Conservation (phyloP, 1,284 basidiomycete genomes). For the Rhodotorula sp. region DNA sequence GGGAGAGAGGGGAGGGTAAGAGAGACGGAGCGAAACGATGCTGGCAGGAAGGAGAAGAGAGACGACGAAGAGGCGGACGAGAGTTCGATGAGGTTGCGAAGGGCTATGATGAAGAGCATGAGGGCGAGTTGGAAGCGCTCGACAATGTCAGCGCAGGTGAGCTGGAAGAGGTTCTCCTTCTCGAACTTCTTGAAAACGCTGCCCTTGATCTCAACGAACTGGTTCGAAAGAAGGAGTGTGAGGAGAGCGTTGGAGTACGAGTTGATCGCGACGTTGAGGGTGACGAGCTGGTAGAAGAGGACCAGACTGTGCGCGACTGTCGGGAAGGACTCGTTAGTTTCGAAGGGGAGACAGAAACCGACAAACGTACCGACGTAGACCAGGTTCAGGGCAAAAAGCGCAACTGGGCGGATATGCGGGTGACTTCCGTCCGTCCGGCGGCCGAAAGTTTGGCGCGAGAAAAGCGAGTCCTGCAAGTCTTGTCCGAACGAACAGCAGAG, state of each 20-base stretch:
- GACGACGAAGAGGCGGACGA: conserved; percentile 57
- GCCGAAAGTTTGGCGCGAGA: conserved; percentile 85
- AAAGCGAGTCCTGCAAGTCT: conserved; percentile 93
- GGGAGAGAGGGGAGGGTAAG: conserved; percentile 42
- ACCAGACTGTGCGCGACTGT: conserved; percentile 86
- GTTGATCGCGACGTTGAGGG: conserved; percentile 96
- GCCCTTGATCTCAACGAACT: conserved; percentile 99
- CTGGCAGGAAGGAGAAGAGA: conserved; percentile 61
- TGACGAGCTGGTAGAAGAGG: conserved; percentile 93
- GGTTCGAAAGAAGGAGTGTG: conserved; percentile 92
- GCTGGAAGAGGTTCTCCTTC: conserved; percentile 99
- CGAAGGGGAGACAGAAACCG: background rate
- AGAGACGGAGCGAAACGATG: conserved; percentile 42
- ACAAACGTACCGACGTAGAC: conserved; percentile 71
- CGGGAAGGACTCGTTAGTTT: background rate
- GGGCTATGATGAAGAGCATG: conserved; percentile 87
- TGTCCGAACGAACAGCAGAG: conserved; percentile 96
- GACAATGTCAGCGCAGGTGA: conserved; percentile 97
- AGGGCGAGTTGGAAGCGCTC: conserved; percentile 91
- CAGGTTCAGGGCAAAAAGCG: conserved; percentile 80
- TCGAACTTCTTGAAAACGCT: conserved; percentile 99
- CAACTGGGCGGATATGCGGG: conserved; percentile 65
- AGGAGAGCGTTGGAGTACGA: conserved; percentile 96
- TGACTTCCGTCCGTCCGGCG: conserved; percentile 53
- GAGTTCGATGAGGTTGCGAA: conserved; percentile 93